Base-by-base conservation (phyloP, 2,329 filamentous ascomycete species). In the Fusarium agapanthi region DNA sequence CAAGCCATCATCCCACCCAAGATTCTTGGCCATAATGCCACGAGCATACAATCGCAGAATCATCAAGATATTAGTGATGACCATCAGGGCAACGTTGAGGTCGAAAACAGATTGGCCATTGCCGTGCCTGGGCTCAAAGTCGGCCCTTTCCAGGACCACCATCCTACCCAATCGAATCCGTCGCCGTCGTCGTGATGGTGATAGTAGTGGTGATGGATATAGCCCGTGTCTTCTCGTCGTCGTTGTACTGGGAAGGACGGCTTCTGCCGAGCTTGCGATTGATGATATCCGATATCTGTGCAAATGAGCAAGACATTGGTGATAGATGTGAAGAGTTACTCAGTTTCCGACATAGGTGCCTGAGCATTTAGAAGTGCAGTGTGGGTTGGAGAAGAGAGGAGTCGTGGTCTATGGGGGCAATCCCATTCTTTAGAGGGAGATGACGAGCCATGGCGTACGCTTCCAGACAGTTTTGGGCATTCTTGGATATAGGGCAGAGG, bases 1-100 rank as follows among this genome's bases (percentile, higher is more conserved):
- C n/a, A 77, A 30, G 13, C 69, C 26, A 44, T 77, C 75, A 50
- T 77, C 75, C 56, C 61, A 51, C 7, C 75, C 74, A 32, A 77
- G 61, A 41, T 63, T 66, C 34, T 60, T 77, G 22, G 54, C 65
- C 47, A 76, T 67, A 35, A 73, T 58, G 14, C 68, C 69, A 32
- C 75, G 65, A 30, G 75, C 65, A 38, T 76, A 72, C 13, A 77
- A n/a, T 50, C 75, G 58, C n/a, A 62, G 22, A 32, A 62, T 20
- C 40, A 77, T 32, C 32, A 77, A 66, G 16, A 73, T 26, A 30
- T 65, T 58, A 13, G 74, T 75, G 32, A 73, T 47, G 57, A 71
- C 54, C n/a, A 76, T 68, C 41, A 77, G 56, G 14, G 60, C 65
- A 26, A 75, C 58, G 18, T 76, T 77, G 40, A 77, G 62, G 53